Percentiles rank a stretch among this genome's conserved stretches.
phyloP scores from a whole-genome alignment of 2,329 filamentous ascomycete species.

The Nothophaeocryptopus gaeumannii region DNA sequence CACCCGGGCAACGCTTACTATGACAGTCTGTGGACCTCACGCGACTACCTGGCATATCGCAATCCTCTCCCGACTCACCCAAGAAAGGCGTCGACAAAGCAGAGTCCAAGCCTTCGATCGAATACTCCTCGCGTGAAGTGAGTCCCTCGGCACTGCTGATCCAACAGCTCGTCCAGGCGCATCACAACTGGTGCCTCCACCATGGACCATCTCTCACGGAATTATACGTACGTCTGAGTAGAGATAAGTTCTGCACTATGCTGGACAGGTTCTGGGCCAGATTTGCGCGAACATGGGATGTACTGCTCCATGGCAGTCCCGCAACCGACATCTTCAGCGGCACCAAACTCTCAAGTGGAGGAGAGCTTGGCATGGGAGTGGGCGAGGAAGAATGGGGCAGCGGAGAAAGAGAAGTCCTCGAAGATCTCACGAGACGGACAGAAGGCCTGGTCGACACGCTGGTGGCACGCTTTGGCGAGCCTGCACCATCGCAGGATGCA shows the following conservation, averaged over 20 bases:
- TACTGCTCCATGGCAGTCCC: conserved; percentile 86
- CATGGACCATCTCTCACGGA: conserved; percentile 72
- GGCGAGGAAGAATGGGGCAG: conserved; percentile 95
- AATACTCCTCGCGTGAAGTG: conserved; percentile 89
- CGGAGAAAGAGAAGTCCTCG: conserved; percentile 86
- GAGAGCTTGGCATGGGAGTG: conserved; percentile 88
- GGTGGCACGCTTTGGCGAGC: conserved; percentile 78
- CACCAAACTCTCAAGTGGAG: conserved; percentile 83
- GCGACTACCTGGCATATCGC: conserved; percentile 56
- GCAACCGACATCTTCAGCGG: conserved; percentile 74
- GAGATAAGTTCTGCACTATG: conserved; percentile 67
- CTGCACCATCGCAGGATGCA: conserved; percentile 36
- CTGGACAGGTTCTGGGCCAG: conserved; percentile 79
- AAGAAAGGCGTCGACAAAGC: conserved; percentile 25
- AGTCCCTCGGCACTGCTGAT: conserved; percentile 76
- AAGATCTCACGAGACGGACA: conserved; percentile 76
- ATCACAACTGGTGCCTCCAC: conserved; percentile 81
- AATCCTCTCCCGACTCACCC: conserved; percentile 30
- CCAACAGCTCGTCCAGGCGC: conserved; percentile 76
- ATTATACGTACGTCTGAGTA: conserved; percentile 63
- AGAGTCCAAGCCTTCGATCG: conserved; percentile 47
- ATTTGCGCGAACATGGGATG: conserved; percentile 71
- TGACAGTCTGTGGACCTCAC: conserved; percentile 76
- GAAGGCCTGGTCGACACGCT: conserved; percentile 85
- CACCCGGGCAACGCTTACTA: conserved; percentile 11